Evolutionary conservation across 331 rosid species (phyloP), one percentile per base, ranked within the genome.

Genomic region (Rosa hybrid): DNA sequence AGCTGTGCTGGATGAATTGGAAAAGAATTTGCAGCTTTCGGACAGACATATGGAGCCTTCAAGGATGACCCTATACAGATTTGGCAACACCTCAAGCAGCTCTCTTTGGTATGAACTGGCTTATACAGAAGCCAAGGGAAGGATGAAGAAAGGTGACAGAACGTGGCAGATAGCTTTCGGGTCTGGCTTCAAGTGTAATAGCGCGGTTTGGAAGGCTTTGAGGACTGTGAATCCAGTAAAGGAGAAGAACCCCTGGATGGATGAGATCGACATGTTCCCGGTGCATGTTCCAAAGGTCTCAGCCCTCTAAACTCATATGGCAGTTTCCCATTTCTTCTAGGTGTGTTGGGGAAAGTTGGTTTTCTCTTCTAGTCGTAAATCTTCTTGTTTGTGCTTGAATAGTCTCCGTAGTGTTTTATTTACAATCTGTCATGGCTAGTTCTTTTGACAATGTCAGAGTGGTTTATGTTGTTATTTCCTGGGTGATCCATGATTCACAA

Each of bases 61-160:
- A 68, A 87, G 90, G 70, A 87, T 89, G 92, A 87, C 90, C 7
- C 93, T 89, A 57, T 41, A 82, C 82, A 81, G 93, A 69, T 89
- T 89, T 78, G 91, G 91, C 80, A 89, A 89, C 83, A 89, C 93
- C 77, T 87, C 91, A 2, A 89, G 93, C 80, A 89, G 91, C 83
- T 87, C 91, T 5, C 88, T 85, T 1, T 89, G 91, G 93, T 87
- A 75, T 44, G 93, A 89, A 78, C 48, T 89, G 81, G 93, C 93
- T 49, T 89, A 89, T 59, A 42, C 82, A 48, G 93, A 87, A 82
- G 88, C 91, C 44, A 87, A 82, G 72, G 91, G 88, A 53, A 83
- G 90, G 84, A 77, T 89, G 23, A 83, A 78, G 72, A 87, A 81
- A 54, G 92, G 92, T 38, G 89, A 87, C 77, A 80, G 89, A 79